These are phyloP conservation scores for Pseudocercospora pini-densiflorae DNA, from an alignment of 2,329 filamentous ascomycete species.

Conservation along the genomic window DNA sequence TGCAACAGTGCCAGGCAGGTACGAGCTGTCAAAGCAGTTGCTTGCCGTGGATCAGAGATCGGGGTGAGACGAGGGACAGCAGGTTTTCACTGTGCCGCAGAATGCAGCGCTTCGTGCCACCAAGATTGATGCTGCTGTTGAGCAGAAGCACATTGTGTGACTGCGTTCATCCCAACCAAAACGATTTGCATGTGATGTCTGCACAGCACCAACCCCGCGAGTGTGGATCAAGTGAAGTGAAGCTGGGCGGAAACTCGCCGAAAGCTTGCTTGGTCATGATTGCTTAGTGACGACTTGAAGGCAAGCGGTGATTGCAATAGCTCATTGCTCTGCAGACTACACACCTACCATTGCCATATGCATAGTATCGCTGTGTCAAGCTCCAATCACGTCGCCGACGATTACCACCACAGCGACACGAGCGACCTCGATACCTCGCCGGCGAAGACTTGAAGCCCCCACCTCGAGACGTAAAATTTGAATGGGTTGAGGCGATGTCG, in stretches of 20 bases:
- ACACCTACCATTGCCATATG: background rate
- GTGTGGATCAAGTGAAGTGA: background rate
- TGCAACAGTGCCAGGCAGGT: slow-evolving; percentile 23
- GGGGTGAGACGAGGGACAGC: slow-evolving; percentile 10
- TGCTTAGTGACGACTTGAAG: no score
- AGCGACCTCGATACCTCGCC: background rate
- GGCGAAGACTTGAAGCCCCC: background rate
- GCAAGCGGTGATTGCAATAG: background rate
- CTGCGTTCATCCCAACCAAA: background rate
- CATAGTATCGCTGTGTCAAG: background rate
- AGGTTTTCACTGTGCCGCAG: background rate
- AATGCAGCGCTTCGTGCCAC: background rate
- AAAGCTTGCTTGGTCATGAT: background rate
- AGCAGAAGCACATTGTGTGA: background rate
- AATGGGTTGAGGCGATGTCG: slow-evolving; percentile 10
- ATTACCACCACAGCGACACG: background rate
- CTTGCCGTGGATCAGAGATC: slow-evolving; percentile 10
- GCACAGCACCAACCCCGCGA: background rate
- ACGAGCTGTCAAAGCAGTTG: slow-evolving; percentile 24
- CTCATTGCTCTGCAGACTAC: background rate
- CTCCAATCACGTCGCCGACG: background rate
- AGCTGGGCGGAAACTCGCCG: background rate
- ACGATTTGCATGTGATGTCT: no score
- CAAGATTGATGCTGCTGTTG: background rate
- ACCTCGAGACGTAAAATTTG: slow-evolving; percentile 8